Percentiles rank a stretch among this genome's conserved stretches.
Evolutionary conservation across 2,329 filamentous ascomycete species (phyloP).

Genomic region (Ceratocystis huliohia): DNA sequence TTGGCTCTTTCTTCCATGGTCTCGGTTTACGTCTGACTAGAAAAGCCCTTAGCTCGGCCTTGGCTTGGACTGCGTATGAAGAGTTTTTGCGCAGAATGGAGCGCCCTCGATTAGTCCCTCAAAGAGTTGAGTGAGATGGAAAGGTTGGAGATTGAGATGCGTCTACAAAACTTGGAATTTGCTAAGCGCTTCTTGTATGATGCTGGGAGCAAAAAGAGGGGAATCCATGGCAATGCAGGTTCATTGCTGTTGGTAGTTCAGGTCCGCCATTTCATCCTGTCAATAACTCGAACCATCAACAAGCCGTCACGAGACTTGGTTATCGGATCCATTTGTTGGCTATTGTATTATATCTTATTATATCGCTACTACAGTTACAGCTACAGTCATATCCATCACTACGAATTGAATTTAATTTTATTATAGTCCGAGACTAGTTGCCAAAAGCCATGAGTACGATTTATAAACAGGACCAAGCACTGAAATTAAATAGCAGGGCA

Average conservation of each 20-base stretch:
- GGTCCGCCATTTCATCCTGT: background rate
- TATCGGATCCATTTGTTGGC: background rate
- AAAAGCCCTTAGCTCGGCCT: slow-evolving; percentile 84
- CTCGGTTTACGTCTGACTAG: slow-evolving; percentile 74
- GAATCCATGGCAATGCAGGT: background rate
- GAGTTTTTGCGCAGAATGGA: slow-evolving; percentile 67
- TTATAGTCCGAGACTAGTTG: background rate
- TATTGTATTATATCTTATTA: slow-evolving; percentile 5
- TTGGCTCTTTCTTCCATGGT: slow-evolving; percentile 72
- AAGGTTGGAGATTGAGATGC: too few species aligned
- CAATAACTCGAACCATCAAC: background rate
- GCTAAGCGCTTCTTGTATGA: background rate
- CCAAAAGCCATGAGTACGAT: background rate
- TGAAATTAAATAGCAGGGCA: background rate
- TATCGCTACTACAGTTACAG: slow-evolving; percentile 7
- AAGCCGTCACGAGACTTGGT: background rate
- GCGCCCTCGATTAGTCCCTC: slow-evolving; percentile 18
- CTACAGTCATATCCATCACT: slow-evolving; percentile 7
- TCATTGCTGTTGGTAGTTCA: background rate
- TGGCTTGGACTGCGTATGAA: slow-evolving; percentile 96
- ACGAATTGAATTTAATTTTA: background rate
- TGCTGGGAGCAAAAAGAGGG: background rate
- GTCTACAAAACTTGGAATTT: too few species aligned
- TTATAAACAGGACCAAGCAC: background rate
- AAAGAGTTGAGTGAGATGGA: slow-evolving; percentile 15